phyloP scores from a whole-genome alignment of 257 asterid genomes.

The Nicotiana noctiflora region DNA sequence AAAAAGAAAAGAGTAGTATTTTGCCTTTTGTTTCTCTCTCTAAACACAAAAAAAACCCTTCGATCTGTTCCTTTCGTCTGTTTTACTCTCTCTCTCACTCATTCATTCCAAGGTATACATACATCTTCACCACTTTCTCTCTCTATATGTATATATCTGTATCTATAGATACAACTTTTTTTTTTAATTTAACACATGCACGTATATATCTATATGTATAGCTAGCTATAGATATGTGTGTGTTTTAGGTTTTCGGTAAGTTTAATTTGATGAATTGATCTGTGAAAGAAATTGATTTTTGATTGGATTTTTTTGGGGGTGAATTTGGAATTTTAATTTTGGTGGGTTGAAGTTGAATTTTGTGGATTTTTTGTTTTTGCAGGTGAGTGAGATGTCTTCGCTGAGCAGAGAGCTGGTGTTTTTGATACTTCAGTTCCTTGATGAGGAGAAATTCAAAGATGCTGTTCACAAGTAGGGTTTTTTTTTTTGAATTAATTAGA shows the following conservation, averaged over 20 bases:
- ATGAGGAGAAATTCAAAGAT: constrained; percentile 50
- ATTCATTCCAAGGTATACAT: constrained; percentile 26
- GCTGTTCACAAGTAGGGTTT: constrained; percentile 45
- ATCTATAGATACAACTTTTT: neutral
- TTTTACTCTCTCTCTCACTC: constrained; percentile 23
- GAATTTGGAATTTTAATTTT: neutral
- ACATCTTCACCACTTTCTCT: neutral
- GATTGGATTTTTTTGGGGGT: neutral
- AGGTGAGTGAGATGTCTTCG: constrained; percentile 42
- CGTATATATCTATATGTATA: neutral
- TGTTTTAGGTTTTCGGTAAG: constrained; percentile 15
- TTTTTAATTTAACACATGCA: neutral
- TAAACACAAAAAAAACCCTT: constrained; percentile 26
- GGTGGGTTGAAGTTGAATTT: constrained; percentile 6
- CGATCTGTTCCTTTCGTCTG: constrained; percentile 30
- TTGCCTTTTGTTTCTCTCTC: constrained; percentile 8
- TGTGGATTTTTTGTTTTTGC: neutral
- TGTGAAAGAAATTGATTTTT: neutral
- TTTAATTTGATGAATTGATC: constrained; percentile 18
- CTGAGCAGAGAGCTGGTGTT: constrained; percentile 58
- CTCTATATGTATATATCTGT: neutral
- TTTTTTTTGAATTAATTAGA: neutral
- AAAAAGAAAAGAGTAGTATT: constrained; percentile 9
- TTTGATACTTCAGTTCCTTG: constrained; percentile 47
- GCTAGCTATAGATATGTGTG: neutral